Conservation (phyloP, 2,329 filamentous ascomycete genomes). For the Phaeosphaeriaceae sp. region DNA sequence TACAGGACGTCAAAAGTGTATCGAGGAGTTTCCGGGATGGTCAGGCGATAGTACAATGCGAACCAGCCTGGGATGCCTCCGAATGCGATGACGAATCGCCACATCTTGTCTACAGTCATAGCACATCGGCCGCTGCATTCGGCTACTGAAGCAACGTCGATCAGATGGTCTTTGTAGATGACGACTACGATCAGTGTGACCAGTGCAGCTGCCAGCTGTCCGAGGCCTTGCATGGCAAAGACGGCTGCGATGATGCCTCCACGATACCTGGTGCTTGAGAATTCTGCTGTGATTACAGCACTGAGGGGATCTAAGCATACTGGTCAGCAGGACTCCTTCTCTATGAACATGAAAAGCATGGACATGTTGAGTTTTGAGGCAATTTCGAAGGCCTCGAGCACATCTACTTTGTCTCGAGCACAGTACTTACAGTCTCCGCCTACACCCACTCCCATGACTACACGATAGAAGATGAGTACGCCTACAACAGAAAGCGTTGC, state of each 20-base stretch:
- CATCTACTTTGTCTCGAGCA: not conserved
- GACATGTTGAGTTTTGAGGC: no score
- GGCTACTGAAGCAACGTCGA: conserved; percentile 57
- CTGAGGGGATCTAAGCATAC: conserved; percentile 67
- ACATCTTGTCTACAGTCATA: conserved; percentile 84
- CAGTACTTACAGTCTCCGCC: conserved; percentile 33
- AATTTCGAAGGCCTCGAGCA: not conserved
- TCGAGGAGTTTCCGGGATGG: conserved; percentile 85
- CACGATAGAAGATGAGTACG: conserved; percentile 50
- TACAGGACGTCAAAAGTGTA: conserved; percentile 85
- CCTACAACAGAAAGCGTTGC: conserved; percentile 45
- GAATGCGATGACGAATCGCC: conserved; percentile 81
- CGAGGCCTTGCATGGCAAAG: conserved; percentile 87
- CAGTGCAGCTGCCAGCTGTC: conserved; percentile 77
- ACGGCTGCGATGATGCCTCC: conserved; percentile 88
- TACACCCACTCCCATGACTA: conserved; percentile 49
- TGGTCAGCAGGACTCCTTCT: conserved; percentile 3
- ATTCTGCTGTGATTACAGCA: conserved; percentile 86
- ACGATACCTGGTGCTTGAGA: conserved; percentile 83
- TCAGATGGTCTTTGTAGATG: conserved; percentile 71
- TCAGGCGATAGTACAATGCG: conserved; percentile 84
- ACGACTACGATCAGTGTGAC: conserved; percentile 76
- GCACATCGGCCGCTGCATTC: conserved; percentile 70
- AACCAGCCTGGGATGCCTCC: conserved; percentile 81
- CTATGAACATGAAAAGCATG: no score